Base-by-base conservation (phyloP, 129 eudicot genomes). In the Erigeron canadensis region DNA sequence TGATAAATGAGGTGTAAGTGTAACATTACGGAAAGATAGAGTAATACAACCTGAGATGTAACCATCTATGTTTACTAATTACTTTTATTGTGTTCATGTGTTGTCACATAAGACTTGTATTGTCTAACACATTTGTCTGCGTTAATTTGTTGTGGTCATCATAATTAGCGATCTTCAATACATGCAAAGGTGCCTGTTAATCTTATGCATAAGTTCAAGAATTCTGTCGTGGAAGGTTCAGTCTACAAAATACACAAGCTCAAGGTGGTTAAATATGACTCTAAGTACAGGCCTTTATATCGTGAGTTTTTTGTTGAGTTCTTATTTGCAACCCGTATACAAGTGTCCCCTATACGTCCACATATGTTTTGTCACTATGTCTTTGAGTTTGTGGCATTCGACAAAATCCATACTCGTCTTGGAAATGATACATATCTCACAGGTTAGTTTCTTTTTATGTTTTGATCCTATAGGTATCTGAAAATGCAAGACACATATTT, bases 91-190 rank as follows among this genome's bases (percentile, higher is more conserved):
- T 44, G 0, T 47, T 0, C 15, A n/a, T n/a, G n/a, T n/a, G n/a
- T n/a, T n/a, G n/a, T n/a, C n/a, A n/a, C n/a, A n/a, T n/a, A n/a
- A n/a, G n/a, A n/a, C n/a, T n/a, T n/a, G n/a, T n/a, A n/a, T 4
- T 0, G 0, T 4, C 13, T 4, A 12, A 13, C 7, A 12, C 17
- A 1, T 13, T 47, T 1, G 0, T 13, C 0, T 47, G 16, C 0
- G 4, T 23, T 23, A 23, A 23, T 1, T 47, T 47, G 11, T 12
- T 9, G 7, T 12, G 3, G 2, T 4, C 16, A 47, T 13, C 34
- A 23, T 23, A 23, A 16, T 12, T 1, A 47, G 54, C n/a, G 54
- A 13, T 5, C 12, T 47, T 47, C 54, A 47, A 15, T 47, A 0
- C 54, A 47, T 13, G 54, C 17, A 15, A 47, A 6, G 7, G 5